These are phyloP conservation scores for Magnolia officinalis DNA, from an alignment of 164 flowering plant genomes.

Conservation along the genomic window DNA sequence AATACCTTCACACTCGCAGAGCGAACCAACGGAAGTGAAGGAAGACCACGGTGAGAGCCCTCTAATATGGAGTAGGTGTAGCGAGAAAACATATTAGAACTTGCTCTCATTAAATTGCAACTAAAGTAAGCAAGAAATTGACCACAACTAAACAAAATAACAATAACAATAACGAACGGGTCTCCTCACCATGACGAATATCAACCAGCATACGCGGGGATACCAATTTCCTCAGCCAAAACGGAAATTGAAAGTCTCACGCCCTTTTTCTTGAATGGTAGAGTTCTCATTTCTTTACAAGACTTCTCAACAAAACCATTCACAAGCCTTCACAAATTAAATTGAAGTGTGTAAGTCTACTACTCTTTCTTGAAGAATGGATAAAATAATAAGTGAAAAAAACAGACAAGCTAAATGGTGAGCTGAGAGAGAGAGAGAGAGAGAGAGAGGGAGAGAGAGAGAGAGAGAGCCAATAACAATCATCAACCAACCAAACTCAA, in stretches of 20 bases:
- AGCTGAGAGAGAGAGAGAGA: not conserved
- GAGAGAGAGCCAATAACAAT: no score
- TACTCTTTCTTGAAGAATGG: not conserved
- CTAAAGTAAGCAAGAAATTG: not conserved
- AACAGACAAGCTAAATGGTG: not conserved
- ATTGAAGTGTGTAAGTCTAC: not conserved
- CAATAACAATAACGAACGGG: not conserved
- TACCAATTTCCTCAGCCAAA: slow-evolving; percentile 59
- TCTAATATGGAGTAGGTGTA: slow-evolving; percentile 42
- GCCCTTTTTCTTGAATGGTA: not conserved
- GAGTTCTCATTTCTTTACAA: slow-evolving; percentile 30
- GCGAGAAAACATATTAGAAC: not conserved
- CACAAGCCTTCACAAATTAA: slow-evolving; percentile 59
- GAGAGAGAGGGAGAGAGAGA: no score
- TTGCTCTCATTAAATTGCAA: not conserved
- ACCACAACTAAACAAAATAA: not conserved
- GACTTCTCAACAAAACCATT: slow-evolving; percentile 81
- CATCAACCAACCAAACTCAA: not conserved
- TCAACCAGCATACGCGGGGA: slow-evolving; percentile 88
- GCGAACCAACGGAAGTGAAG: slow-evolving; percentile 65
- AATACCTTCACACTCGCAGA: slow-evolving; percentile 60
- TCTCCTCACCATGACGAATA: slow-evolving; percentile 76
- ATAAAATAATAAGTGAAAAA: not conserved
- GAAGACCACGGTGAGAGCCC: slow-evolving; percentile 92
- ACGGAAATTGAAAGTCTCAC: slow-evolving; percentile 61